phyloP scores from a whole-genome alignment of 2,329 filamentous ascomycete species.

The Colletotrichum orchidophilum region DNA sequence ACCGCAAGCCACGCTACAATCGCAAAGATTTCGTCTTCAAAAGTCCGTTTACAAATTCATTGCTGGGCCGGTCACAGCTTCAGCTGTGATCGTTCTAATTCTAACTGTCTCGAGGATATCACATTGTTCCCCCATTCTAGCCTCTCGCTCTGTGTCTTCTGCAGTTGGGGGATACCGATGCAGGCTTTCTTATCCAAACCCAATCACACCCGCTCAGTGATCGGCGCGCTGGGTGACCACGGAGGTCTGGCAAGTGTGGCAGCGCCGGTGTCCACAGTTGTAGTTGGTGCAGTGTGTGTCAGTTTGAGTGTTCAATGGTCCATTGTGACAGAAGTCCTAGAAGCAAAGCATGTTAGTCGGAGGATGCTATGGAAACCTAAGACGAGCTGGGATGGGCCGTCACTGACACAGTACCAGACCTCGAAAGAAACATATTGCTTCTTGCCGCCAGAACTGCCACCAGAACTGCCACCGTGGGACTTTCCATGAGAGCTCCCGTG shows the following conservation, averaged over 20 bases:
- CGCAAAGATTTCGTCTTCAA: not conserved
- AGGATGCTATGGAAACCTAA: no score
- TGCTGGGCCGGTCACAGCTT: not conserved
- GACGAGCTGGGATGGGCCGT: not conserved
- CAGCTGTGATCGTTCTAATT: no score
- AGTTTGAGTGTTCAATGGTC: not conserved
- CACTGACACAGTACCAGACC: conserved; percentile 18
- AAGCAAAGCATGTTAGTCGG: not conserved
- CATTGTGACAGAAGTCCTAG: not conserved
- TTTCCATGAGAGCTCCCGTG: not conserved
- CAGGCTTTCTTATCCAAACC: not conserved
- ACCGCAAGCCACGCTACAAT: not conserved
- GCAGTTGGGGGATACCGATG: not conserved
- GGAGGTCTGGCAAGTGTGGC: not conserved
- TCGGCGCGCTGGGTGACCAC: not conserved
- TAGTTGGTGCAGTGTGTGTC: not conserved
- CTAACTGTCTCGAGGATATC: no score
- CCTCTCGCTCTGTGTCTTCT: not conserved
- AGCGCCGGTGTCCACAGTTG: not conserved
- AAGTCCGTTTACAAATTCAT: not conserved
- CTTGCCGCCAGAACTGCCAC: not conserved
- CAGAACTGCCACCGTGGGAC: not conserved
- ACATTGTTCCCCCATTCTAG: no score
- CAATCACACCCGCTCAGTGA: not conserved
- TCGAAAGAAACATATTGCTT: not conserved